Evolutionary conservation across 2,329 filamentous ascomycete genomes (phyloP).

Genomic region (Periconia sp.): DNA sequence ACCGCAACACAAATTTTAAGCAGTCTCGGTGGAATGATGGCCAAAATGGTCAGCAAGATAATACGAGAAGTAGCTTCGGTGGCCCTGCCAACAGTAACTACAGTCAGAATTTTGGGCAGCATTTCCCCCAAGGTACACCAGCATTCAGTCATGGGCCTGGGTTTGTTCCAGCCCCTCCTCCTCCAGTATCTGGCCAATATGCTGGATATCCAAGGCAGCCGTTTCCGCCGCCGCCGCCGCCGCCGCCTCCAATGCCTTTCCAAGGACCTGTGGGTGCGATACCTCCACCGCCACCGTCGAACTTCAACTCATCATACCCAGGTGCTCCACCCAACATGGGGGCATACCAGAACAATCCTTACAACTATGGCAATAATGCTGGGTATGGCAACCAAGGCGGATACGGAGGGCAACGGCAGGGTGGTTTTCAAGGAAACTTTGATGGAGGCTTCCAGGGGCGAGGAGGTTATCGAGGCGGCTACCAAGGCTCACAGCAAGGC

Average conservation of each 20-base stretch:
- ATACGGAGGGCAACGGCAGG: slow-evolving; percentile 13
- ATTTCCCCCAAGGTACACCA: slow-evolving; percentile 17
- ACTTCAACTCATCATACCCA: slow-evolving; percentile 28
- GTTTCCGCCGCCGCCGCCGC: slow-evolving; percentile 27
- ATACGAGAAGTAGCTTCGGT: slow-evolving; percentile 8
- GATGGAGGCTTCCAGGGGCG: slow-evolving; percentile 20
- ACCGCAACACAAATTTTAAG: slow-evolving; percentile 3
- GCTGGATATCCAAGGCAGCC: slow-evolving; percentile 23
- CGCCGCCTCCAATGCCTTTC: slow-evolving; percentile 21
- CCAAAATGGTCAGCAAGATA: slow-evolving; percentile 12
- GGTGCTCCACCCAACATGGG: slow-evolving; percentile 25
- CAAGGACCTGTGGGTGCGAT: slow-evolving; percentile 15
- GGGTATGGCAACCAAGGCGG: neutral
- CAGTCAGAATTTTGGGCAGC: slow-evolving; percentile 10
- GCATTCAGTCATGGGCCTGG: slow-evolving; percentile 6
- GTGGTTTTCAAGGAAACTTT: slow-evolving; percentile 9
- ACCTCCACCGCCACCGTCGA: slow-evolving; percentile 33
- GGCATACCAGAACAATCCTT: slow-evolving; percentile 14
- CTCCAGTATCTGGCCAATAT: slow-evolving; percentile 24
- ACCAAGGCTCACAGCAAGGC: slow-evolving; percentile 17
- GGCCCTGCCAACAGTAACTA: slow-evolving; percentile 14
- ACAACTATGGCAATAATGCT: neutral
- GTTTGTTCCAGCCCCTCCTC: slow-evolving; percentile 26
- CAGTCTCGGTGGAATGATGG: slow-evolving; percentile 16
- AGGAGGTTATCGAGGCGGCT: slow-evolving; percentile 19